Evolutionary conservation across 2,329 filamentous ascomycete genomes (phyloP).

Genomic region (Colletotrichum nymphaeae): DNA sequence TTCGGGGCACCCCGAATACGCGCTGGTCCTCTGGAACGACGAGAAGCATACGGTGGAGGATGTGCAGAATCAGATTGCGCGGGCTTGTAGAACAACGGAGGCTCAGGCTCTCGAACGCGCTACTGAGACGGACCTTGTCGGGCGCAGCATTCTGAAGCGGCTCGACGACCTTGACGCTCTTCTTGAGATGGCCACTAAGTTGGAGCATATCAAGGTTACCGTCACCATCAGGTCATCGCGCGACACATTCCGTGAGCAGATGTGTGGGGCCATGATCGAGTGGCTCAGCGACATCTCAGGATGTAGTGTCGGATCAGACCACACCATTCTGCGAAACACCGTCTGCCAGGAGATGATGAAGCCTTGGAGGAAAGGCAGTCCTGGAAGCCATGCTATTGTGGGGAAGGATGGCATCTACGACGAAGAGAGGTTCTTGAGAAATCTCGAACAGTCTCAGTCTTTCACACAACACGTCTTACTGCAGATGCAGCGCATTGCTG

Average conservation of each 20-base stretch:
- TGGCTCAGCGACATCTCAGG: constrained; percentile 95
- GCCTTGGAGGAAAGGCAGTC: constrained; percentile 88
- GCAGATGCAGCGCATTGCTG: constrained; percentile 41
- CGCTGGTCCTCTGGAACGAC: constrained; percentile 94
- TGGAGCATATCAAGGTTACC: constrained; percentile 96
- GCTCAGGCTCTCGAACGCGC: constrained; percentile 80
- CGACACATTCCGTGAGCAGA: constrained; percentile 96
- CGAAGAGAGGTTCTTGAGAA: constrained; percentile 73
- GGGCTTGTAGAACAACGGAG: constrained; percentile 82
- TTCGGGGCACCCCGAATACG: constrained; percentile 78
- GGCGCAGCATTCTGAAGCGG: constrained; percentile 86
- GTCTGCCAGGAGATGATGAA: constrained; percentile 93
- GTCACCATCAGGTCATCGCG: constrained; percentile 93
- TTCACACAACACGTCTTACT: constrained; percentile 51
- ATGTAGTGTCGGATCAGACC: constrained; percentile 85
- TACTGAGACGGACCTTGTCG: constrained; percentile 89
- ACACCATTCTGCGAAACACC: constrained; percentile 80
- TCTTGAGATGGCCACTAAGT: constrained; percentile 81
- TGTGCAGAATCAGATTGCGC: constrained; percentile 88
- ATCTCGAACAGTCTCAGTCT: constrained; percentile 46
- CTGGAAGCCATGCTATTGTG: constrained; percentile 81
- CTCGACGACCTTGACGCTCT: constrained; percentile 77
- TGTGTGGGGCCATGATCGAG: constrained; percentile 97
- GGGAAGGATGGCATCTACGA: constrained; percentile 86
- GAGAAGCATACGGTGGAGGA: constrained; percentile 97